phyloP scores from a whole-genome alignment of 140 eudicot species.

The Senecio squalidus region DNA sequence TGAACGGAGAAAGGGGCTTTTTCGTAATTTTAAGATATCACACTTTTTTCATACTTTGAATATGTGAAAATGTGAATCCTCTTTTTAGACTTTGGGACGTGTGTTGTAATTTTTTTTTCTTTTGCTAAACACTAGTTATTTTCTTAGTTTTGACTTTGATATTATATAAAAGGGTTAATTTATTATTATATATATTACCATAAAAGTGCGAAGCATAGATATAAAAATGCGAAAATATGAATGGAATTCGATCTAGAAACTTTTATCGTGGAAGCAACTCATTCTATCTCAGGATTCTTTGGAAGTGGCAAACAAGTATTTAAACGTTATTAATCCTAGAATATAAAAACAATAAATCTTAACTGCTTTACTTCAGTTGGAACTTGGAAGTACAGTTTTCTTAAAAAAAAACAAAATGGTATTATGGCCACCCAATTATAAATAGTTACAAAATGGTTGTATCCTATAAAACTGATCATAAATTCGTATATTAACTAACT shows the following conservation, averaged over 20 bases:
- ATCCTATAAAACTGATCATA: no score
- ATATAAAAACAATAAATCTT: no score
- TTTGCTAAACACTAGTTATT: no score
- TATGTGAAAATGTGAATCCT: neutral
- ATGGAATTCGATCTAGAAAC: neutral
- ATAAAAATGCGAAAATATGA: conserved; percentile 4
- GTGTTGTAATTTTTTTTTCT: conserved; percentile 2
- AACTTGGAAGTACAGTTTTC: no score
- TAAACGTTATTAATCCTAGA: neutral
- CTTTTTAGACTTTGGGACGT: conserved; percentile 10
- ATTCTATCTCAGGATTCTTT: conserved; percentile 12
- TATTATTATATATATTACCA: neutral
- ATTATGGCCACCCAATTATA: no score
- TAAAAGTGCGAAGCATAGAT: neutral
- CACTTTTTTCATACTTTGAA: conserved; percentile 15
- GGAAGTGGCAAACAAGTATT: neutral
- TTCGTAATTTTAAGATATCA: conserved; percentile 16
- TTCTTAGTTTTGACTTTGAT: neutral
- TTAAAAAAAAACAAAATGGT: no score
- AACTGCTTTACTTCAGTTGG: no score
- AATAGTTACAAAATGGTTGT: no score
- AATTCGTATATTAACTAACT: no score
- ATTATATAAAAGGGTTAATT: neutral
- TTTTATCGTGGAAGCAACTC: conserved; percentile 7
- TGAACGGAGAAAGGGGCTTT: conserved; percentile 7